Conservation (phyloP, 2,329 filamentous ascomycete species). For the Lachnellula suecica region DNA sequence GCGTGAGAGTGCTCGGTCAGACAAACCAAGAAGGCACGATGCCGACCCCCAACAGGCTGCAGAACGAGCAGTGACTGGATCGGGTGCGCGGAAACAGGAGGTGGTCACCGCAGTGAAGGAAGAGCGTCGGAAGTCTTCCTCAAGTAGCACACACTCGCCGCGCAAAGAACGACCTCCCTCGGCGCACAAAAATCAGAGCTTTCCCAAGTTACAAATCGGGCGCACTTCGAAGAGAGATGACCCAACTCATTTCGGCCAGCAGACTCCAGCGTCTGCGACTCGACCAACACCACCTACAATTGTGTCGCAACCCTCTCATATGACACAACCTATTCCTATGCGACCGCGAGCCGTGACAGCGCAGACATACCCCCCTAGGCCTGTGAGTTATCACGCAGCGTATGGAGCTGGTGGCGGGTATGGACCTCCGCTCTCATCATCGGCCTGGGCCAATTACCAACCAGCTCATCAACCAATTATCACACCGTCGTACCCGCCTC, state of each 20-base stretch:
- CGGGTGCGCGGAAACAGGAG: slow-evolving; percentile 11
- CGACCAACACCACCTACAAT: slow-evolving; percentile 3
- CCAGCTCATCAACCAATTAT: slow-evolving; percentile 4
- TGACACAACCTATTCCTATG: slow-evolving; percentile 16
- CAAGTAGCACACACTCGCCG: slow-evolving; percentile 21
- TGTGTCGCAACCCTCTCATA: slow-evolving; percentile 18
- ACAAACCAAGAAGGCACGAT: slow-evolving; percentile 8
- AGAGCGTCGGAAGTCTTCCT: slow-evolving; percentile 26
- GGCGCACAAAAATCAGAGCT: slow-evolving; percentile 18
- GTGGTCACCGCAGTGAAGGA: slow-evolving; percentile 17
- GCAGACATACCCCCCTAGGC: slow-evolving; percentile 22
- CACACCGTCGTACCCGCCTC: slow-evolving; percentile 19
- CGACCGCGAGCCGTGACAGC: slow-evolving; percentile 26
- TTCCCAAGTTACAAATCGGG: slow-evolving; percentile 4
- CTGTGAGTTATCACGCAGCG: slow-evolving; percentile 22
- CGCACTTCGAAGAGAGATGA: slow-evolving; percentile 12
- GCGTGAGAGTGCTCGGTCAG: slow-evolving; percentile 1
- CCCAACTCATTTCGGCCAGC: slow-evolving; percentile 26
- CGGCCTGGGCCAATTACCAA: slow-evolving; percentile 21
- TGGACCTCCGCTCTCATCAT: slow-evolving; percentile 26
- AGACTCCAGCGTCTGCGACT: slow-evolving; percentile 2
- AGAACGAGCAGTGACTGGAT: background rate
- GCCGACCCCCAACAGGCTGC: slow-evolving; percentile 12
- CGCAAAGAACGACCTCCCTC: slow-evolving; percentile 23
- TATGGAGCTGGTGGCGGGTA: slow-evolving; percentile 8